These are phyloP conservation scores for Cordyceps farinosa DNA, from an alignment of 2,329 filamentous ascomycete genomes.

Conservation along the genomic window DNA sequence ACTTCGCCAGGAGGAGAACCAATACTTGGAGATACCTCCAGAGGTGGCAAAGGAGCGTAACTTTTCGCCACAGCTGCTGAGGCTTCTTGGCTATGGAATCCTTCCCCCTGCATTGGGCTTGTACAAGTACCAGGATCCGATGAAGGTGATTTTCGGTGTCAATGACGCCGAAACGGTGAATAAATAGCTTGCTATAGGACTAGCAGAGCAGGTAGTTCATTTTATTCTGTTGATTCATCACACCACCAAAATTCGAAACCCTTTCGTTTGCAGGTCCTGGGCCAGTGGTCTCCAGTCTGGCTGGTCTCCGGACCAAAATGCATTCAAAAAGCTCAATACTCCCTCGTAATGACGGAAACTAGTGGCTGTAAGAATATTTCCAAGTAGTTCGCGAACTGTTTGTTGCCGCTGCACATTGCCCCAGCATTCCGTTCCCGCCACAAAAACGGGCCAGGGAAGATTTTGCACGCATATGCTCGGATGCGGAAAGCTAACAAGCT, in stretches of 20 bases:
- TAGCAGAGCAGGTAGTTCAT: neutral
- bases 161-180: conserved; percentile 34
- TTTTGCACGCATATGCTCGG: conserved; percentile 27
- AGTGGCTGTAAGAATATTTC: conserved; percentile 22
- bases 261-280: conserved; percentile 22
- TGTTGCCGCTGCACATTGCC: conserved; percentile 23
- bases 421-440: conserved; percentile 28
- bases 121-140: conserved; percentile 36
- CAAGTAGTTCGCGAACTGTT: conserved; percentile 21
- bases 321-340: conserved; percentile 23
- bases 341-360: conserved; percentile 26
- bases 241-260: conserved; percentile 24
- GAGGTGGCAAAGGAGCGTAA: conserved; percentile 28
- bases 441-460: conserved; percentile 29
- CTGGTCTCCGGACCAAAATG: conserved; percentile 26
- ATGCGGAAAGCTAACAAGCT: conserved; percentile 25
- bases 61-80: conserved; percentile 31
- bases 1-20: conserved; percentile 34
- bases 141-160: conserved; percentile 35
- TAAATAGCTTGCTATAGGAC: neutral
- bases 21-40: conserved; percentile 30
- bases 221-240: conserved; percentile 2
- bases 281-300: conserved; percentile 28
- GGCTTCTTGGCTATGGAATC: conserved; percentile 33
- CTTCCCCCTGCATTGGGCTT: conserved; percentile 33